phyloP scores from a whole-genome alignment of 2,329 filamentous ascomycete species.

The Monosporascus sp. region DNA sequence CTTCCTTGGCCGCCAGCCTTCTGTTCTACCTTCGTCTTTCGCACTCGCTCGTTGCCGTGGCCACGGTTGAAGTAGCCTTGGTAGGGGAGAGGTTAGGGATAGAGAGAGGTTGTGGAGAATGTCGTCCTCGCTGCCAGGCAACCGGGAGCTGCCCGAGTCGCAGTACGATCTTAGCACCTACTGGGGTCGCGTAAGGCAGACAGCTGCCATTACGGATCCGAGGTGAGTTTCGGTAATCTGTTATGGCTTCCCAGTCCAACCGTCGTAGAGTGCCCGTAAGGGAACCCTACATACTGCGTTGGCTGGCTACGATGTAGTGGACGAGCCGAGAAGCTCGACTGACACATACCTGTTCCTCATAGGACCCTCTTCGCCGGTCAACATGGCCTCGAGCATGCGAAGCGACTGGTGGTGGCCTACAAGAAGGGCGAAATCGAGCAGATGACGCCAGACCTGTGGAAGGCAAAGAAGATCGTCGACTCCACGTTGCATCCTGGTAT shows the following conservation, averaged over 20 bases:
- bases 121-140: constrained; percentile 61
- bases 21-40: background rate
- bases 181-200: constrained; percentile 89
- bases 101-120: constrained; percentile 32
- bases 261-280: too few species aligned
- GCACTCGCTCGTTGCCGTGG: too few species aligned
- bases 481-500: constrained; percentile 91
- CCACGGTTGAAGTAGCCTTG: background rate
- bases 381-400: constrained; percentile 78
- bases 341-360: background rate
- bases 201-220: constrained; percentile 85
- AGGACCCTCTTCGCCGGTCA: constrained; percentile 83
- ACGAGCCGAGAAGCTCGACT: too few species aligned
- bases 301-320: too few species aligned
- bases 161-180: constrained; percentile 92
- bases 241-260: too few species aligned
- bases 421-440: constrained; percentile 73
- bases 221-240: constrained; percentile 58
- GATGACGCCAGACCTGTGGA: constrained; percentile 91
- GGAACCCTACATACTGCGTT: too few species aligned
- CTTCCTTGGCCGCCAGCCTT: background rate
- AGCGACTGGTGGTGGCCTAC: constrained; percentile 74
- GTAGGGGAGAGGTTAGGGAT: constrained; percentile 3
- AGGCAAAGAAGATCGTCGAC: constrained; percentile 94
- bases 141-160: constrained; percentile 80